Evolutionary conservation across 2,329 filamentous ascomycete genomes (phyloP).

Genomic region (Bipolaris sorokiniana): DNA sequence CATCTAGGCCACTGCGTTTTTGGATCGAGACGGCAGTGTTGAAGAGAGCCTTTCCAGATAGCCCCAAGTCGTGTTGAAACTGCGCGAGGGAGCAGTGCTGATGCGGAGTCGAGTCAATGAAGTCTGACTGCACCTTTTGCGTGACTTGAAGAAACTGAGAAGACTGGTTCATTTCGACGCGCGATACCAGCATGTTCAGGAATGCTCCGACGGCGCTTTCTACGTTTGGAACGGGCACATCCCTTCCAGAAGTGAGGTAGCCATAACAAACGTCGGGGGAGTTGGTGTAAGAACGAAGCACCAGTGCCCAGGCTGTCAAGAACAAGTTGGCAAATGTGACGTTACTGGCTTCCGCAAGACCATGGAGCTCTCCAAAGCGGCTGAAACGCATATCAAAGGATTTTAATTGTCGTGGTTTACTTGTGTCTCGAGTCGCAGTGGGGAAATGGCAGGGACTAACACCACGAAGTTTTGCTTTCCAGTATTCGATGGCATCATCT

Average conservation of each 20-base stretch:
- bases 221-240: conserved; percentile 55
- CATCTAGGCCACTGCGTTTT: conserved; percentile 28
- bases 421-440: conserved; percentile 26
- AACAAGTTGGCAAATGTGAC: conserved; percentile 44
- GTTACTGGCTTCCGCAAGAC: conserved; percentile 33
- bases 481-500: conserved; percentile 35
- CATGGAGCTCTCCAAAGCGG: conserved; percentile 38
- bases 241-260: conserved; percentile 48
- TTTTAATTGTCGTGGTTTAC: conserved; percentile 33
- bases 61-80: conserved; percentile 54
- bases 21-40: conserved; percentile 55
- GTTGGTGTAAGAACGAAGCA: conserved; percentile 39
- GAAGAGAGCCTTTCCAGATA: conserved; percentile 50
- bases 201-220: conserved; percentile 56
- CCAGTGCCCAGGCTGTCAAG: conserved; percentile 40
- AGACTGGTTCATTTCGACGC: conserved; percentile 24
- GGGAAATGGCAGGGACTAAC: conserved; percentile 45
- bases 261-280: conserved; percentile 46
- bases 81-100: conserved; percentile 51
- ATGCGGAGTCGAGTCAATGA: conserved; percentile 40
- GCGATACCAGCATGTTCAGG: conserved; percentile 51
- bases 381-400: conserved; percentile 40
- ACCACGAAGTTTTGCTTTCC: conserved; percentile 40
- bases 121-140: conserved; percentile 39
- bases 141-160: conserved; percentile 29